Base-by-base conservation (phyloP, 345 rosid species). In the Hibiscus trionum region DNA sequence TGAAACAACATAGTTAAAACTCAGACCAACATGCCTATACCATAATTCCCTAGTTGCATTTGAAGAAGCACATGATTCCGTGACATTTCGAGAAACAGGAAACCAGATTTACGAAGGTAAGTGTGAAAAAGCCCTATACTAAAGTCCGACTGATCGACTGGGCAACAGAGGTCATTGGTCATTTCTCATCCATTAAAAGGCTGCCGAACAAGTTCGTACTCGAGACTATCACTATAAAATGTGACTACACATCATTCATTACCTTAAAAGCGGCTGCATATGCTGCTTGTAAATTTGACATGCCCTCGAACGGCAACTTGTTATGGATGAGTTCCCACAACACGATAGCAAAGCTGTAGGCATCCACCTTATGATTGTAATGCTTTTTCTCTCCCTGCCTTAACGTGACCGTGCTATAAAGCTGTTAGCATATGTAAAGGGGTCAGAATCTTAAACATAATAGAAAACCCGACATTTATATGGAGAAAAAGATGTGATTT, bases 181-280 rank as follows among this genome's bases (percentile, higher is more conserved):
- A 42, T 42, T 64, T 65, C 31, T 42, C 53, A 65, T 42, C 49
- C 53, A 21, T 31, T 33, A 16, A 65, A 64, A 65, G 69, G 69
- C 11, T 17, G 11, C 5, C 10, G 2, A n/a, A 39, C 27, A 9
- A 64, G 27, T 10, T 37, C 16, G 4, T 19, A 17, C 27, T 64
- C 3, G 3, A 66, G 39, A 47, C 0, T 24, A 47, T 15, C 17
- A 16, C 7, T 1, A 47, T 15, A 14, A 31, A 66, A 46, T 56
- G 15, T 46, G 57, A 56, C 39, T 11, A 72, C 0, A 27, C 19
- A 67, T 66, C 9, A 46, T 31, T 56, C 60, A 56, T 56, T 79
- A 92, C 99, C 97, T 92, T 95, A 72, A 95, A 95, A 29, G 99
- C 99, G 63, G 99, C 99, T 2, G 99, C 99, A 82, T 95, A 95